Percentiles rank a stretch among this genome's conserved stretches.
Evolutionary conservation across 306 rosid species (phyloP).

Genomic region (Albizia julibrissin): DNA sequence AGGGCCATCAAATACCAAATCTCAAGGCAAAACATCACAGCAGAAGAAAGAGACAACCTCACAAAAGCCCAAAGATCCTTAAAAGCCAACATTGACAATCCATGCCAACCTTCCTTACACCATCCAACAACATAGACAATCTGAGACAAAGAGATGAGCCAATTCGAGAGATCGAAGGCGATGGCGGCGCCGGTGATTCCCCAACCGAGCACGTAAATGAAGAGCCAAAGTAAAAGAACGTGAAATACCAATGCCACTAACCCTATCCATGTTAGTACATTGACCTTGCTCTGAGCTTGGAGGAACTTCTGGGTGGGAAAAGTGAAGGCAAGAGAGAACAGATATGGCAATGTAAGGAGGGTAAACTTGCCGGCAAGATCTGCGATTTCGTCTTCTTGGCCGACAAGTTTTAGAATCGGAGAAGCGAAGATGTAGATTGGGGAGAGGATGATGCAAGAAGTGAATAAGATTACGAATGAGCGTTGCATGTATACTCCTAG

Average conservation of each 20-base stretch:
- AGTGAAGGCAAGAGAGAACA: conserved; percentile 51
- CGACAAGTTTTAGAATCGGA: conserved; percentile 49
- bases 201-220: conserved; percentile 46
- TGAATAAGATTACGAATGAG: conserved; percentile 45
- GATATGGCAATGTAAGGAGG: conserved; percentile 37
- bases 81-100: conserved; percentile 47
- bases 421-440: conserved; percentile 48
- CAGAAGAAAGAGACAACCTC: conserved; percentile 49
- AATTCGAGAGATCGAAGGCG: conserved; percentile 43
- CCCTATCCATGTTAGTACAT: not conserved
- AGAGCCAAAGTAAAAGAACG: conserved; percentile 40
- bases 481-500: conserved; percentile 44
- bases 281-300: conserved; percentile 59
- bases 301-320: conserved; percentile 60
- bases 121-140: conserved; percentile 49
- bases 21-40: conserved; percentile 65
- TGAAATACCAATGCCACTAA: not conserved
- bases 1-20: conserved; percentile 54
- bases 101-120: conserved; percentile 61
- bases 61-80: conserved; percentile 54
- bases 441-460: conserved; percentile 37
- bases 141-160: conserved; percentile 43
- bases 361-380: conserved; percentile 48
- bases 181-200: conserved; percentile 50
- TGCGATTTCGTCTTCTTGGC: conserved; percentile 48